phyloP scores from a whole-genome alignment of 208 protist genomes.

The Trypanosoma avium region DNA sequence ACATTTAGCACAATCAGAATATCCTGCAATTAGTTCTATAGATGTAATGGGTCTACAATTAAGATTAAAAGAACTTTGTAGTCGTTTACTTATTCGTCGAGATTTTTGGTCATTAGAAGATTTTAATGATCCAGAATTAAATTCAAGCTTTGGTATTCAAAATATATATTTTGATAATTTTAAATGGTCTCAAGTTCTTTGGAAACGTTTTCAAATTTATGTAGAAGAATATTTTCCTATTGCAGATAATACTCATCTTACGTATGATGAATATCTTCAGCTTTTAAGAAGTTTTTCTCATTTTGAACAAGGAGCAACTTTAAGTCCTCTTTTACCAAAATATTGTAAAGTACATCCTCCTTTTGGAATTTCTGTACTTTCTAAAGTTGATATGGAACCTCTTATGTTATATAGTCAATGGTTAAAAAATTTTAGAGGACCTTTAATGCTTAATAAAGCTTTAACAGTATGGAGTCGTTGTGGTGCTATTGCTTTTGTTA shows the following conservation, averaged over 20 bases:
- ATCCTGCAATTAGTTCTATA: slow-evolving; percentile 46
- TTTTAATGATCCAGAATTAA: slow-evolving; percentile 88
- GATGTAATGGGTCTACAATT: slow-evolving; percentile 52
- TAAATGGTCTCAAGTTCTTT: slow-evolving; percentile 89
- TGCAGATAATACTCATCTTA: slow-evolving; percentile 76
- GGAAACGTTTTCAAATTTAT: slow-evolving; percentile 82
- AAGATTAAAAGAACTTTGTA: slow-evolving; percentile 56
- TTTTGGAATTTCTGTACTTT: slow-evolving; percentile 53
- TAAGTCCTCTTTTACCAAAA: slow-evolving; percentile 49
- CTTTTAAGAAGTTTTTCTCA: slow-evolving; percentile 76
- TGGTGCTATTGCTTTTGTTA: slow-evolving; percentile 56
- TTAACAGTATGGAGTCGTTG: slow-evolving; percentile 62
- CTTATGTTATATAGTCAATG: slow-evolving; percentile 71
- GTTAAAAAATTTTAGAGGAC: slow-evolving; percentile 64
- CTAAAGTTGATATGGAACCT: slow-evolving; percentile 64
- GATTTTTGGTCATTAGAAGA: slow-evolving; percentile 88
- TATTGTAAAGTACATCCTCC: slow-evolving; percentile 62
- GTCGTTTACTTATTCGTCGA: slow-evolving; percentile 70
- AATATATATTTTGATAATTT: slow-evolving; percentile 92
- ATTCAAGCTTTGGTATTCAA: slow-evolving; percentile 86
- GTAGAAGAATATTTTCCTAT: slow-evolving; percentile 86
- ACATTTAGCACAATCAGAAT: slow-evolving; percentile 57
- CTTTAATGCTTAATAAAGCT: slow-evolving; percentile 65
- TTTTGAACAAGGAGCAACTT: slow-evolving; percentile 70
- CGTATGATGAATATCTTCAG: slow-evolving; percentile 75